phyloP scores from a whole-genome alignment of 2,329 filamentous ascomycete genomes.

The Trichophyton simii region DNA sequence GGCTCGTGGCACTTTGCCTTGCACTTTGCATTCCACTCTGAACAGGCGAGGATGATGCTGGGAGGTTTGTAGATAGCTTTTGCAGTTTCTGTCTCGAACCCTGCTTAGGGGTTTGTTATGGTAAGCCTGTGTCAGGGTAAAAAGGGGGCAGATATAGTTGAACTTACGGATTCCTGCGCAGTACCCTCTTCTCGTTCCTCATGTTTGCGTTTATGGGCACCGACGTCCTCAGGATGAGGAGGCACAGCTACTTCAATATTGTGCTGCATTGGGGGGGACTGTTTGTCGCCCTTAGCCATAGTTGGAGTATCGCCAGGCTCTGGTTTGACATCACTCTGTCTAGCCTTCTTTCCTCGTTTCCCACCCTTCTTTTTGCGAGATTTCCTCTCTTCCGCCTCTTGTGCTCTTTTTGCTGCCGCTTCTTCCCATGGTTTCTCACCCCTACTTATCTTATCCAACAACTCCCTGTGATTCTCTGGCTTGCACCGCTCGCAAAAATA shows the following conservation, averaged over 20 bases:
- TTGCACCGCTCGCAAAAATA: constrained; percentile 90
- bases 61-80: constrained; percentile 22
- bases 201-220: constrained; percentile 34
- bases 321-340: constrained; percentile 51
- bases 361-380: constrained; percentile 46
- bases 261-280: constrained; percentile 20
- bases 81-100: constrained; percentile 32
- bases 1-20: constrained; percentile 23
- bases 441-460: constrained; percentile 62
- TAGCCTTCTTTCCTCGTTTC: constrained; percentile 48
- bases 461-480: constrained; percentile 68
- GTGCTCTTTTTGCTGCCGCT: constrained; percentile 49
- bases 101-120: constrained; percentile 16
- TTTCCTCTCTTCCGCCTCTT: constrained; percentile 46
- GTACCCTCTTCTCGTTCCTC: constrained; percentile 21
- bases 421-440: constrained; percentile 83
- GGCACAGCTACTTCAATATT: constrained; percentile 18
- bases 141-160: not conserved
- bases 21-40: constrained; percentile 20
- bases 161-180: constrained; percentile 23
- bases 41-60: constrained; percentile 14
- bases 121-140: not conserved
- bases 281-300: constrained; percentile 16
- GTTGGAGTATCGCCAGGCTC: constrained; percentile 30
- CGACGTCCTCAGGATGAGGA: constrained; percentile 13